Evolutionary conservation across 805 yeast species (phyloP).

Genomic region (Peterozyma toletana): DNA sequence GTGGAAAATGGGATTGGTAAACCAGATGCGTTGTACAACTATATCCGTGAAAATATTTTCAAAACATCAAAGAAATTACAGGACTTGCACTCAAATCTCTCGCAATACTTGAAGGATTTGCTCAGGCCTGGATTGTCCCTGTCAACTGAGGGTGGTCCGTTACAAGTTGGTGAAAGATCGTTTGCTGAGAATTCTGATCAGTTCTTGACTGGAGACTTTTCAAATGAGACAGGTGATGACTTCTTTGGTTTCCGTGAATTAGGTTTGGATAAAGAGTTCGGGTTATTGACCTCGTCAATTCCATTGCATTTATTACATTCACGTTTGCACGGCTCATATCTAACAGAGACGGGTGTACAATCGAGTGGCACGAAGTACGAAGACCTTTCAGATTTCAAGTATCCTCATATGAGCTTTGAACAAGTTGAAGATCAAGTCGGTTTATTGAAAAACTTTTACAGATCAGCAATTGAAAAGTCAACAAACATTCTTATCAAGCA

Average conservation of each 20-base stretch:
- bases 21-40: conserved; percentile 68
- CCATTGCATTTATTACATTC: conserved; percentile 87
- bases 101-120: conserved; percentile 67
- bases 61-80: conserved; percentile 63
- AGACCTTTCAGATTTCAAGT: conserved; percentile 53
- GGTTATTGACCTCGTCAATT: conserved; percentile 73
- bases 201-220: conserved; percentile 90
- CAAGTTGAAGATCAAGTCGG: conserved; percentile 51
- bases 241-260: conserved; percentile 95
- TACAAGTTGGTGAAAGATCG: conserved; percentile 49
- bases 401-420: conserved; percentile 43
- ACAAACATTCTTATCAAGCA: conserved; percentile 32
- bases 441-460: conserved; percentile 47
- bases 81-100: conserved; percentile 62
- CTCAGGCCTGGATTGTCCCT: conserved; percentile 77
- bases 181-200: conserved; percentile 91
- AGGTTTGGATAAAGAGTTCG: conserved; percentile 89
- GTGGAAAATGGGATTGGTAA: conserved; percentile 82
- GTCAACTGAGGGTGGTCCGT: conserved; percentile 16
- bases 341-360: conserved; percentile 32
- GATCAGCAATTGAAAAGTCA: conserved; percentile 32
- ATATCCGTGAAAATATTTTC: conserved; percentile 63
- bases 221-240: conserved; percentile 91
- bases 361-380: conserved; percentile 48
- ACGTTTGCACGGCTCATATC: conserved; percentile 53